Percentiles rank a stretch among this genome's conserved stretches.
phyloP scores from a whole-genome alignment of 2,329 filamentous ascomycete genomes.

The Berkeleyomyces rouxiae region DNA sequence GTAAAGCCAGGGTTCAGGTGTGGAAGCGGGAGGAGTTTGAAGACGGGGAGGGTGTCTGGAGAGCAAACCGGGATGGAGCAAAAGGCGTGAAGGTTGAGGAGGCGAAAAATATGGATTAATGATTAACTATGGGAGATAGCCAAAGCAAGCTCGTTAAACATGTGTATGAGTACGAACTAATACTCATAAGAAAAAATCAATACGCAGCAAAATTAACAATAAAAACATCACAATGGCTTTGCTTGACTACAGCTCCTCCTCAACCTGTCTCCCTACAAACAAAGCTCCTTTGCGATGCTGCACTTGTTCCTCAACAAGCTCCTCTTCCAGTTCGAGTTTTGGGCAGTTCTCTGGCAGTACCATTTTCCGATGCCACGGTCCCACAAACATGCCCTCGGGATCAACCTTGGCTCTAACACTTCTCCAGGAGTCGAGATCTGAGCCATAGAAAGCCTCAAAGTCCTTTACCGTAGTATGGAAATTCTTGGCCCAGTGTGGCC shows the following conservation, averaged over 20 bases:
- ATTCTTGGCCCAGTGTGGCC: constrained; percentile 89
- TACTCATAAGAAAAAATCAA: background rate
- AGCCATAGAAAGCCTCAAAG: constrained; percentile 51
- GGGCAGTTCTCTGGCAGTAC: constrained; percentile 30
- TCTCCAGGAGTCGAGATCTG: constrained; percentile 49
- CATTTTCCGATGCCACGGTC: constrained; percentile 70
- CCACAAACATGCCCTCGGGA: constrained; percentile 72
- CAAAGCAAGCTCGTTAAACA: background rate
- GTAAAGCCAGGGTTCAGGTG: constrained; percentile 78
- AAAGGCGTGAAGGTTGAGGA: constrained; percentile 32
- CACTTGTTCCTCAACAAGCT: constrained; percentile 8
- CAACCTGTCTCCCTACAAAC: constrained; percentile 9
- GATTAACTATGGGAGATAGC: background rate
- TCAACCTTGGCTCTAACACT: constrained; percentile 54
- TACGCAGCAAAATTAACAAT: background rate
- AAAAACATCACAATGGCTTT: background rate
- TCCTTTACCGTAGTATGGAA: constrained; percentile 47
- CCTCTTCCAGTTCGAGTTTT: constrained; percentile 19
- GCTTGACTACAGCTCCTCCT: background rate
- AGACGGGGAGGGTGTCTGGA: constrained; percentile 64
- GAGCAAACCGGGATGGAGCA: constrained; percentile 65
- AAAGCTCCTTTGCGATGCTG: background rate
- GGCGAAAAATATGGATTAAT: background rate
- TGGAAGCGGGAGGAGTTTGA: constrained; percentile 90
- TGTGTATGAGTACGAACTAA: background rate